phyloP scores from a whole-genome alignment of 345 rosid genomes.

The Streptanthus diversifolius region DNA sequence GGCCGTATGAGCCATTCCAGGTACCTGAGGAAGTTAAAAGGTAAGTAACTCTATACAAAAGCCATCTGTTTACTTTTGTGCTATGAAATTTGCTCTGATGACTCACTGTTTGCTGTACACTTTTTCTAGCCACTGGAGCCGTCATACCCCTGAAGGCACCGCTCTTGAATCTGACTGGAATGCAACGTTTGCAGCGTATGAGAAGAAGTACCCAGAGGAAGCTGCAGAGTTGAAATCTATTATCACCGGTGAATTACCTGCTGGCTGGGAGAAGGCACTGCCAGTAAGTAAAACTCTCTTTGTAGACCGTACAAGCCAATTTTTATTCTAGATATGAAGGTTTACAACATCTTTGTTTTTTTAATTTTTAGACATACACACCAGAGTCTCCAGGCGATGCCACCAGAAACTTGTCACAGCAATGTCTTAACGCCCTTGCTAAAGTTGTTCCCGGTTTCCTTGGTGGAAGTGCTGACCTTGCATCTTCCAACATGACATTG shows the following conservation, averaged over 20 bases:
- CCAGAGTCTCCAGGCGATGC: conserved; percentile 92
- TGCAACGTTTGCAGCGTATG: conserved; percentile 75
- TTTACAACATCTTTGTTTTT: background rate
- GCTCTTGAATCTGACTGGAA: conserved; percentile 87
- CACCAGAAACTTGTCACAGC: conserved; percentile 90
- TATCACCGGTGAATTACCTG: conserved; percentile 70
- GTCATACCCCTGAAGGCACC: conserved; percentile 70
- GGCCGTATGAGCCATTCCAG: conserved; percentile 91
- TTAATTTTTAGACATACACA: conserved; percentile 58
- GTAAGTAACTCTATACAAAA: conserved; percentile 38
- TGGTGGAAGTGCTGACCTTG: conserved; percentile 98
- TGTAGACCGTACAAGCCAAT: background rate
- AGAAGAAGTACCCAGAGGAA: conserved; percentile 82
- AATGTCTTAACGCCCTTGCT: conserved; percentile 77
- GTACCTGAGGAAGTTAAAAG: conserved; percentile 91
- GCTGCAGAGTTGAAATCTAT: conserved; percentile 90
- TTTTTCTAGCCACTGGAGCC: conserved; percentile 87
- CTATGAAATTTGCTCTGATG: conserved; percentile 1
- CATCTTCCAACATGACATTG: conserved; percentile 97
- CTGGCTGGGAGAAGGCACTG: conserved; percentile 93
- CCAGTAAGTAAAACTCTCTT: conserved; percentile 54
- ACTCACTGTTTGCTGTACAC: background rate
- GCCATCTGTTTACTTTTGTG: background rate
- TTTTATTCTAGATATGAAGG: background rate
- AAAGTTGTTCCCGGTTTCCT: conserved; percentile 84